Evolutionary conservation across 1,284 basidiomycete genomes (phyloP), one percentile per base, ranked within the genome.

Genomic region (Mrakiaceae sp.): DNA sequence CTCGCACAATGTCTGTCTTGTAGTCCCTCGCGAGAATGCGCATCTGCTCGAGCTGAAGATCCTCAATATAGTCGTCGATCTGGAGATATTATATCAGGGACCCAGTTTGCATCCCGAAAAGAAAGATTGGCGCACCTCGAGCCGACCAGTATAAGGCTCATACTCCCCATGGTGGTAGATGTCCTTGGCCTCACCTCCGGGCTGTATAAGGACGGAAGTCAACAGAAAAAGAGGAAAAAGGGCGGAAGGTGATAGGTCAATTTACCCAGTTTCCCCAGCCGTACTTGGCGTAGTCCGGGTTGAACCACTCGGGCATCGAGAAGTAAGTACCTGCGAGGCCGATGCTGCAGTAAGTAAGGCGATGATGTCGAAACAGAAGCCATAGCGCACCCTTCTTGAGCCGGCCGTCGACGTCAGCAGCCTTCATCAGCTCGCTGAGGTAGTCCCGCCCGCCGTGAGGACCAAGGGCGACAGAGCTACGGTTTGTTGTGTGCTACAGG

Each of bases 31-130:
- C 81, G 3, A 84, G 74, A 14, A 79, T 79, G 5, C 79, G 67
- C 82, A 84, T 84, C 60, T 84, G 83, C 2, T 81, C 80, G 39
- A 80, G 73, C 69, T 81, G 82, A 16, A 84, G 68, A 66, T 84
- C 82, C 11, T 79, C 72, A 39, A 84, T 53, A 64, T 80, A 84
- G 69, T 84, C 82, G 2, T 74, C 72, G 49, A 62, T 53, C 62
- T 63, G 16, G 4, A 14, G 39, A 40, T 10, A 14, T 16, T 27
- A 27, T 27, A 27, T 27, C 27, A 27, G 27, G 27, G 27, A 54
- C 12, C 9, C 27, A n/a, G 3, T n/a, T 27, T 54, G 8, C 10
- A 12, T 54, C 11, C 52, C 39, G 12, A 9, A 11, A 16, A 5
- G 3, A 6, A 14, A 54, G 3, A 16, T 8, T 39, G 44, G 9